Evolutionary conservation across 495 filamentous ascomycete species (phyloP).

Genomic region (Penicillium turbatum): DNA sequence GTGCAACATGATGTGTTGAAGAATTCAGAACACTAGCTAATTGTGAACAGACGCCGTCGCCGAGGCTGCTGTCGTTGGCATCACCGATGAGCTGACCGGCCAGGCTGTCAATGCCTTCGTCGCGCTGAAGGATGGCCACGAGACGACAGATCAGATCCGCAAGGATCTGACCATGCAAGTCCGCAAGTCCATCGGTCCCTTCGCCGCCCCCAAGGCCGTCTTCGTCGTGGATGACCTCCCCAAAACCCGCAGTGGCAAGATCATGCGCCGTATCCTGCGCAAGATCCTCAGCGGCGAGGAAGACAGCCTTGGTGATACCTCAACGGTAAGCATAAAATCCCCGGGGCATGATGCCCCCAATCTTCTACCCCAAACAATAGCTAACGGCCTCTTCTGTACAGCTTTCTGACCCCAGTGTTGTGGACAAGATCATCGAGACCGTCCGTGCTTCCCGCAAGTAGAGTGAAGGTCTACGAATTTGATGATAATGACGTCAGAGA

Average conservation of each 20-base stretch:
- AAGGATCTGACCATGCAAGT: conserved; percentile 95
- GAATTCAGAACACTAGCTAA: conserved; percentile 11
- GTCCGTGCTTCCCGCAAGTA: conserved; percentile 64
- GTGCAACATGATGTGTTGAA: conserved; percentile 15
- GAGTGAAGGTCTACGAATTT: conserved; percentile 15
- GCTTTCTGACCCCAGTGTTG: conserved; percentile 86
- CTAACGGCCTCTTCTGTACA: conserved; percentile 39
- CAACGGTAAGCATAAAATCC: conserved; percentile 61
- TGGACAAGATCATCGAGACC: conserved; percentile 79
- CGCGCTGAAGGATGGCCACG: conserved; percentile 80
- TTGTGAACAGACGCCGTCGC: conserved; percentile 54
- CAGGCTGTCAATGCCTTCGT: conserved; percentile 98
- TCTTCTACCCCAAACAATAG: conserved; percentile 11
- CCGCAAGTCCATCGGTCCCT: conserved; percentile 93
- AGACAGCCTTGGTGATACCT: conserved; percentile 89
- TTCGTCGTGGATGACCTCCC: conserved; percentile 88
- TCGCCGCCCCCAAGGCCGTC: conserved; percentile 92
- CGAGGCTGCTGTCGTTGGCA: conserved; percentile 93
- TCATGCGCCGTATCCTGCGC: conserved; percentile 94
- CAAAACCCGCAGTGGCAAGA: conserved; percentile 96
- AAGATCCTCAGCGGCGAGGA: conserved; percentile 97
- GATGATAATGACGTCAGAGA: conserved; percentile 25
- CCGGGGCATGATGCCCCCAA: background rate
- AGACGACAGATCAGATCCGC: conserved; percentile 72
- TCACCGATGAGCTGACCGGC: conserved; percentile 87